Percentiles rank a stretch among this genome's conserved stretches.
These are phyloP conservation scores for Lentinula sp. DNA, from an alignment of 768 basidiomycete species.

Conservation along the genomic window DNA sequence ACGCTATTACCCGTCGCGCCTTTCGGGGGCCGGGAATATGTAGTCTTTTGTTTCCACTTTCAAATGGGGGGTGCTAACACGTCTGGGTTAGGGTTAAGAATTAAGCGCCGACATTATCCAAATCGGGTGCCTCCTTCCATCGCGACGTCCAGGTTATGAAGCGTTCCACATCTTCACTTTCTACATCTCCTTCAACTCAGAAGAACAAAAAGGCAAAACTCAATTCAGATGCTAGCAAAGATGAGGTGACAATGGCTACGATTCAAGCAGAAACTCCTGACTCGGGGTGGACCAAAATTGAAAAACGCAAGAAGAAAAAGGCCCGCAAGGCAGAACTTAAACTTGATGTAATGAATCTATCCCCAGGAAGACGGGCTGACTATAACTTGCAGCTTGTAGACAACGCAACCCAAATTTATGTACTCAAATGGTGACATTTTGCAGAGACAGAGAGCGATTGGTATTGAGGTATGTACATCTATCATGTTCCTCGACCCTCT, in stretches of 20 bases:
- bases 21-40: not conserved
- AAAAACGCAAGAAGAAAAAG: slow-evolving; percentile 69
- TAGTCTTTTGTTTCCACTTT: no score
- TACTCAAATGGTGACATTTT: slow-evolving; percentile 74
- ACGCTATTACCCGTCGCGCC: not conserved
- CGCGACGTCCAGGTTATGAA: slow-evolving; percentile 19
- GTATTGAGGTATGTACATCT: slow-evolving; percentile 61
- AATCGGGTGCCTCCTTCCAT: not conserved
- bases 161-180: slow-evolving; percentile 19
- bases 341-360: slow-evolving; percentile 46
- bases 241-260: not conserved
- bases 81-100: not conserved
- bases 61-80: no score
- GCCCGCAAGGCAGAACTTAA: slow-evolving; percentile 47
- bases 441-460: slow-evolving; percentile 66
- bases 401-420: slow-evolving; percentile 68
- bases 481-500: not conserved
- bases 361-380: slow-evolving; percentile 1
- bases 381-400: slow-evolving; percentile 23
- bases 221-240: slow-evolving; percentile 10
- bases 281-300: slow-evolving; percentile 62
- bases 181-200: slow-evolving; percentile 12
- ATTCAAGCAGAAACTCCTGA: slow-evolving; percentile 5
- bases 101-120: not conserved
- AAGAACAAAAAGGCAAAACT: slow-evolving; percentile 34